Percentiles rank a stretch among this genome's conserved stretches.
phyloP scores from a whole-genome alignment of 257 asterid species.

The Euphrasia confusa region DNA sequence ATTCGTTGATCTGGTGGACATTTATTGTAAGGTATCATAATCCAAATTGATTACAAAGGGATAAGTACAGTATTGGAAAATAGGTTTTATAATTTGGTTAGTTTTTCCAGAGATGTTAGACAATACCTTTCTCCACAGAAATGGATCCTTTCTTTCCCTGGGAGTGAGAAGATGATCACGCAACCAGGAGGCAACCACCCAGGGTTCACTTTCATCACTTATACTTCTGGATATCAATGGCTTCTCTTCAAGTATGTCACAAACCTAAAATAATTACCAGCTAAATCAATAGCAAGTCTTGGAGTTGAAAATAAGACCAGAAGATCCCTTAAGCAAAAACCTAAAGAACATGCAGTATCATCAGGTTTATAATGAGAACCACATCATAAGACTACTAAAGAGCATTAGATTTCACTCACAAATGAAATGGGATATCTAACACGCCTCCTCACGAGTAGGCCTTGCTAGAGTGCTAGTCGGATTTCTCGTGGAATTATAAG shows the following conservation, averaged over 20 bases:
- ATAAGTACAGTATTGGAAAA: neutral
- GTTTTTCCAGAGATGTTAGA: slow-evolving; percentile 7
- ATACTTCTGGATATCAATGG: slow-evolving; percentile 48
- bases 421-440: no score
- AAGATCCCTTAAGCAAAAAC: neutral
- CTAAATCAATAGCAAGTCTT: slow-evolving; percentile 22
- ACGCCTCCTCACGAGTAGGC: no score
- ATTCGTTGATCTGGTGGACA: slow-evolving; percentile 5
- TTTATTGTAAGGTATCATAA: neutral
- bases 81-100: slow-evolving; percentile 5
- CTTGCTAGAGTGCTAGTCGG: no score
- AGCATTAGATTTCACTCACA: no score
- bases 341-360: neutral
- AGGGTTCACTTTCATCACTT: slow-evolving; percentile 56
- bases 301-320: neutral
- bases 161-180: slow-evolving; percentile 89
- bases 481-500: no score
- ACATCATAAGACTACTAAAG: neutral
- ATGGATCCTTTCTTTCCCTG: slow-evolving; percentile 69
- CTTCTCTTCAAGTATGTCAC: slow-evolving; percentile 85
- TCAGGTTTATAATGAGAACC: slow-evolving; percentile 1
- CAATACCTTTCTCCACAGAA: slow-evolving; percentile 75
- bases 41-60: no score
- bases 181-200: slow-evolving; percentile 80
- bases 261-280: slow-evolving; percentile 47